Base-by-base conservation (phyloP, 108 stramenopile species). In the Fragilaria radians region DNA sequence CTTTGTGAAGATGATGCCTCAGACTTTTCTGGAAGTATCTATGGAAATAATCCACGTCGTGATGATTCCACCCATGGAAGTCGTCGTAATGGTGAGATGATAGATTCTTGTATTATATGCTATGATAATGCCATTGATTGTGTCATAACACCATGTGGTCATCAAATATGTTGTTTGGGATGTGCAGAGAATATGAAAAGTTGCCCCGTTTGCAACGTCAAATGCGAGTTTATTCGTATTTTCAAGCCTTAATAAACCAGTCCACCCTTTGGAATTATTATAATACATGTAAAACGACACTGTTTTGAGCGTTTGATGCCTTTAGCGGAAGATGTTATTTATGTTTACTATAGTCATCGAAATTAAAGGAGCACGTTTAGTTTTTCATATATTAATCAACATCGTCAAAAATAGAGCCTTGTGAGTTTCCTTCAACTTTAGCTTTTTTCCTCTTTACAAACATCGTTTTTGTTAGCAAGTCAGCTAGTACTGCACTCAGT, bases 131-230 rank as follows among this genome's bases (percentile, higher is more conserved):
- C 61, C 3, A 81, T 92, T 57, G 79, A 88, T 58, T 85, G 86
- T 48, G 82, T 88, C 11, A 81, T 83, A 7, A 85, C 78, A 46
- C 90, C 90, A 19, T 92, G 86, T 61, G 86, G 86, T 0, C 90
- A 92, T 62, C 85, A 88, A 63, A 63, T 83, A 7, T 83, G 83
- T 45, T 92, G 90, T 55, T 30, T 85, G 50, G 55, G 31, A 28
- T 88, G 86, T 68, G 65, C 72, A 56, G 50, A 55, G 27, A 69
- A 81, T 19, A 45, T 81, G 9, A 46, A 31, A 5, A 51, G 59
- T 11, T 92, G 90, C 59, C 90, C 90, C 22, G 70, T 82, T 3
- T 92, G 86, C 70, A 73, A 60, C 48, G 48, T 53, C 2, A 47
- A 63, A 19, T 78, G 85, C 46, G 67, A 72, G 28, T 92, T 88